phyloP scores from a whole-genome alignment of 352 stramenopile genomes.

The Phytophthora syringae region DNA sequence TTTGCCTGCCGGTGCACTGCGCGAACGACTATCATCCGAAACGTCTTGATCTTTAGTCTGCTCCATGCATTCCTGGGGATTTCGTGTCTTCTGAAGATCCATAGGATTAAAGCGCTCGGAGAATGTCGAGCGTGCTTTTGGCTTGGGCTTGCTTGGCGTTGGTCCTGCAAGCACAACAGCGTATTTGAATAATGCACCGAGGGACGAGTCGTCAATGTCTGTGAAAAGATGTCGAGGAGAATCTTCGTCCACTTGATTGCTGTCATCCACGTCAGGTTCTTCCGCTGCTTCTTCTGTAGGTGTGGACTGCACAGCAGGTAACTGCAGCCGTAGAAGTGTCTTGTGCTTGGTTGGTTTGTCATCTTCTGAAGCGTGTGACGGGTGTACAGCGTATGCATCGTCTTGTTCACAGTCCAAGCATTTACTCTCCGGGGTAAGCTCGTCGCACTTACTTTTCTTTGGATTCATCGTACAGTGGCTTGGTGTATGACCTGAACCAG shows the following conservation, averaged over 20 bases:
- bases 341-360: background rate
- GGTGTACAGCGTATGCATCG: background rate
- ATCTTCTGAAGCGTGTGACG: background rate
- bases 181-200: slow-evolving; percentile 76
- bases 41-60: slow-evolving; percentile 21
- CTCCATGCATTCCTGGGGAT: slow-evolving; percentile 44
- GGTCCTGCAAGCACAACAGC: slow-evolving; percentile 68
- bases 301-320: background rate
- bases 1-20: slow-evolving; percentile 26
- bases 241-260: slow-evolving; percentile 42
- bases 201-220: slow-evolving; percentile 51
- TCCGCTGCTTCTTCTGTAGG: slow-evolving; percentile 1
- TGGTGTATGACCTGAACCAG: background rate
- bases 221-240: slow-evolving; percentile 31
- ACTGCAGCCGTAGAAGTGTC: background rate
- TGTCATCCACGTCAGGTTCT: slow-evolving; percentile 18
- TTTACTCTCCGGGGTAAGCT: slow-evolving; percentile 17
- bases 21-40: slow-evolving; percentile 19
- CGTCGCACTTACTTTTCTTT: background rate
- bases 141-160: slow-evolving; percentile 37
- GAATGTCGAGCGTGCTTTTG: slow-evolving; percentile 38
- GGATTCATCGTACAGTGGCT: slow-evolving; percentile 1
- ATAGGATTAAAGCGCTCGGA: slow-evolving; percentile 46
- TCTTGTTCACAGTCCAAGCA: slow-evolving; percentile 19
- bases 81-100: slow-evolving; percentile 54